phyloP scores from a whole-genome alignment of 108 stramenopile species.

The Cyclotella kingstonii region DNA sequence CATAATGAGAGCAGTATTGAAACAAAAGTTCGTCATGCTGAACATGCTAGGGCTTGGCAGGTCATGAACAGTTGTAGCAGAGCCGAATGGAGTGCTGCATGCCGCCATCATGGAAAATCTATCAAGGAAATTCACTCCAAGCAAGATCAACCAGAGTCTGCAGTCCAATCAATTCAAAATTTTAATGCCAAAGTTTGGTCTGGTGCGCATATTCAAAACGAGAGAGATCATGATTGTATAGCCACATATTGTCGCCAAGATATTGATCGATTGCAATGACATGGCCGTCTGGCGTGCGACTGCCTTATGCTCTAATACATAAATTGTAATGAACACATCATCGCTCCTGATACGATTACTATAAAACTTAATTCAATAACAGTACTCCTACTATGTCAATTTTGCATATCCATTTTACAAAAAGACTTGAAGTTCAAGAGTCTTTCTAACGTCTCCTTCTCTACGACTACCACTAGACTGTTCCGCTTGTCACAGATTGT shows the following conservation, averaged over 20 bases:
- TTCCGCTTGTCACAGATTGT: background rate
- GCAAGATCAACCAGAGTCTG: conserved; percentile 19
- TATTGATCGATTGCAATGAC: no score
- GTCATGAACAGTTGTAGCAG: conserved; percentile 16
- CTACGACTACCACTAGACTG: no score
- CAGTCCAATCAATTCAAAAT: conserved; percentile 25
- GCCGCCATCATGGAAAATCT: conserved; percentile 28
- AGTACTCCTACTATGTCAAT: no score
- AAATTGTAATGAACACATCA: no score
- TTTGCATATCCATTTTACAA: no score
- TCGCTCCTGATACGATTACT: no score
- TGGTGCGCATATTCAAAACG: conserved; percentile 5
- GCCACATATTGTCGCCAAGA: conserved; percentile 13
- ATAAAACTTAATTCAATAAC: no score
- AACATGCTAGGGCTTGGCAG: conserved; percentile 37
- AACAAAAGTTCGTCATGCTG: conserved; percentile 24
- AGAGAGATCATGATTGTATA: conserved; percentile 1
- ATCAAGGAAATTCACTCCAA: conserved; percentile 6
- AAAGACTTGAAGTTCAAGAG: no score
- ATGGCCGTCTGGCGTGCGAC: no score
- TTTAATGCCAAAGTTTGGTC: conserved; percentile 24
- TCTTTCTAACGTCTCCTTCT: no score
- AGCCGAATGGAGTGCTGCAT: conserved; percentile 24
- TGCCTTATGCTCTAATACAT: no score
- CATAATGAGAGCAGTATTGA: conserved; percentile 28